Conservation (phyloP, 139 green algal genomes). For the Diplosphaera chodatii region DNA sequence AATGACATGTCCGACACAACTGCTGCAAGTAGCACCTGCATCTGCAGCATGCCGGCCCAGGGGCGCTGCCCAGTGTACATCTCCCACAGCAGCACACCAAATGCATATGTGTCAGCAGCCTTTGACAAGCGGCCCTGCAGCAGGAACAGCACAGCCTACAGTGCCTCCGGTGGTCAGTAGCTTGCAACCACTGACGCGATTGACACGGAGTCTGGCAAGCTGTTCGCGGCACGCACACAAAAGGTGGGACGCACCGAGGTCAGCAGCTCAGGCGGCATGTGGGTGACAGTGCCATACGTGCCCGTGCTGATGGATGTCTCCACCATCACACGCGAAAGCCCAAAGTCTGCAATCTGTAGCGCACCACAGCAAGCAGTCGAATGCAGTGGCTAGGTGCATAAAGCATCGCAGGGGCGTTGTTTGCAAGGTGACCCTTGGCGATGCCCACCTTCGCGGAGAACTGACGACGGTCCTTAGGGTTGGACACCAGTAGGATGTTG, state of each 20-base stretch:
- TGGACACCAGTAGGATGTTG: conserved; percentile 42
- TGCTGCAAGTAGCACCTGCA: conserved; percentile 25
- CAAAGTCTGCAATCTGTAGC: conserved; percentile 68
- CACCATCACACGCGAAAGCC: conserved; percentile 44
- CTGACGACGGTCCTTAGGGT: conserved; percentile 21
- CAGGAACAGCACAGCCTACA: neutral
- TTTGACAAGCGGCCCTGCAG: conserved; percentile 17
- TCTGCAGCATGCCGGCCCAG: conserved; percentile 42
- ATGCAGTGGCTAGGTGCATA: too few relatives aligned
- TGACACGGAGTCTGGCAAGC: conserved; percentile 22
- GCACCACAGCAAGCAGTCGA: too few relatives aligned
- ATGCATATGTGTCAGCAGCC: conserved; percentile 33
- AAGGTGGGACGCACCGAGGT: neutral
- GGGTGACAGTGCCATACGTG: conserved; percentile 40
- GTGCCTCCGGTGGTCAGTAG: too few relatives aligned
- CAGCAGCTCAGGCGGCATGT: conserved; percentile 70
- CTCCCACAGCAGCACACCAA: conserved; percentile 49
- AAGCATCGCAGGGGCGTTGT: too few relatives aligned
- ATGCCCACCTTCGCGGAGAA: conserved; percentile 52
- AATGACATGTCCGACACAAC: neutral
- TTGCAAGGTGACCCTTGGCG: too few relatives aligned
- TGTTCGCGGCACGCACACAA: conserved; percentile 25
- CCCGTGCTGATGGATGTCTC: conserved; percentile 17
- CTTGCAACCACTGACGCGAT: conserved; percentile 8
- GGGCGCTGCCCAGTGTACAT: conserved; percentile 49